These are phyloP conservation scores for Urochloa ruziziensis DNA, from an alignment of 176 grass and related monocot species.

Conservation along the genomic window DNA sequence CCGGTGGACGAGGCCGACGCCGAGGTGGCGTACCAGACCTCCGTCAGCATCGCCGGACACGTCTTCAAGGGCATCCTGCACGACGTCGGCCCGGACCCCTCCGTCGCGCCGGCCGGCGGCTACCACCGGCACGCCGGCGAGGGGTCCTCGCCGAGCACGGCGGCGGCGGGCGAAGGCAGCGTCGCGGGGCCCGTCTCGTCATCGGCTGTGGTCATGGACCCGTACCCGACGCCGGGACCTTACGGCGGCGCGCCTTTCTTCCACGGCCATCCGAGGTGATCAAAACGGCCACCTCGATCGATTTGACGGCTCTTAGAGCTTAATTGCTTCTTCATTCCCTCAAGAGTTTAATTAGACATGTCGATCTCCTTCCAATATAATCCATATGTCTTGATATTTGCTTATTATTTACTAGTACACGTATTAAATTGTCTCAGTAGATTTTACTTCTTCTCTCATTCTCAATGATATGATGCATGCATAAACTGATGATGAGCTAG, in stretches of 20 bases:
- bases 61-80: slow-evolving; percentile 97
- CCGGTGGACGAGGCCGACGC: slow-evolving; percentile 71
- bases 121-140: slow-evolving; percentile 18
- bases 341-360: too few species aligned
- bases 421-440: slow-evolving; percentile 34
- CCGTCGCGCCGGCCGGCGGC: not conserved
- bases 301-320: not conserved
- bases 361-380: not conserved
- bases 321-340: not conserved
- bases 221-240: slow-evolving; percentile 73
- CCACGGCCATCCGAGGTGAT: slow-evolving; percentile 69
- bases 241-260: slow-evolving; percentile 58
- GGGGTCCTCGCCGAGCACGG: slow-evolving; percentile 54
- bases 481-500: slow-evolving; percentile 67
- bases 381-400: slow-evolving; percentile 16
- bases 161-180: slow-evolving; percentile 32
- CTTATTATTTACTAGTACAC: not conserved
- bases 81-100: slow-evolving; percentile 67
- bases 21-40: slow-evolving; percentile 88
- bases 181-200: slow-evolving; percentile 33
- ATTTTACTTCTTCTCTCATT: not conserved
- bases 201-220: slow-evolving; percentile 82
- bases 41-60: slow-evolving; percentile 84
- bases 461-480: slow-evolving; percentile 36
- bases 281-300: slow-evolving; percentile 30